phyloP scores from a whole-genome alignment of 2,329 filamentous ascomycete genomes.

The Nothomitra cinnamomea region DNA sequence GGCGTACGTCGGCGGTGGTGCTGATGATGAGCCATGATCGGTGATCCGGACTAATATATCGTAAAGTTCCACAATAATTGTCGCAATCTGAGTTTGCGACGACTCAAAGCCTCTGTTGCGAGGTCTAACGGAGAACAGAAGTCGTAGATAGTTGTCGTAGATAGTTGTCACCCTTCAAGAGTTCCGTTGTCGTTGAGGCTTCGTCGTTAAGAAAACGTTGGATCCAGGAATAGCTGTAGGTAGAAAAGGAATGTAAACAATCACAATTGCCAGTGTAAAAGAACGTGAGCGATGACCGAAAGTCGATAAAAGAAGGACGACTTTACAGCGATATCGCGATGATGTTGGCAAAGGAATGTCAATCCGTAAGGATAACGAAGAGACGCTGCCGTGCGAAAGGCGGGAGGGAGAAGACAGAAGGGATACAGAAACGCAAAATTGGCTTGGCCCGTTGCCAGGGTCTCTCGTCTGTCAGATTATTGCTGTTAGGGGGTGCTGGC shows the following conservation, averaged over 20 bases:
- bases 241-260: background rate
- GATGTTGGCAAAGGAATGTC: background rate
- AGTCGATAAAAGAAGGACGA: conserved; percentile 2
- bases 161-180: background rate
- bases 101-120: background rate
- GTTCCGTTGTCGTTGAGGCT: background rate
- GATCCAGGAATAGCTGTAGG: background rate
- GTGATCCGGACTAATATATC: background rate
- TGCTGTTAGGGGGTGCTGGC: too few relatives aligned
- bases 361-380: background rate
- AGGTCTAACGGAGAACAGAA: background rate
- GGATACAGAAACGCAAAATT: background rate
- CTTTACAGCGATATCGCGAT: conserved; percentile 1
- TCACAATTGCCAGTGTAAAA: background rate
- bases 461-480: too few relatives aligned
- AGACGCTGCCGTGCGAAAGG: background rate
- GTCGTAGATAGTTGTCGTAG: background rate
- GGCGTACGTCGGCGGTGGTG: conserved; percentile 2
- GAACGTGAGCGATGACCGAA: background rate
- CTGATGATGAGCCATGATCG: conserved; percentile 1
- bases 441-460: too few relatives aligned
- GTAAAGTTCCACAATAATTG: background rate
- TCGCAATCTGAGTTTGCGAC: background rate
- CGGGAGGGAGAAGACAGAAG: background rate
- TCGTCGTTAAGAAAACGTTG: background rate